Conservation (phyloP, 345 rosid genomes). For the Lepidium aucheri region DNA sequence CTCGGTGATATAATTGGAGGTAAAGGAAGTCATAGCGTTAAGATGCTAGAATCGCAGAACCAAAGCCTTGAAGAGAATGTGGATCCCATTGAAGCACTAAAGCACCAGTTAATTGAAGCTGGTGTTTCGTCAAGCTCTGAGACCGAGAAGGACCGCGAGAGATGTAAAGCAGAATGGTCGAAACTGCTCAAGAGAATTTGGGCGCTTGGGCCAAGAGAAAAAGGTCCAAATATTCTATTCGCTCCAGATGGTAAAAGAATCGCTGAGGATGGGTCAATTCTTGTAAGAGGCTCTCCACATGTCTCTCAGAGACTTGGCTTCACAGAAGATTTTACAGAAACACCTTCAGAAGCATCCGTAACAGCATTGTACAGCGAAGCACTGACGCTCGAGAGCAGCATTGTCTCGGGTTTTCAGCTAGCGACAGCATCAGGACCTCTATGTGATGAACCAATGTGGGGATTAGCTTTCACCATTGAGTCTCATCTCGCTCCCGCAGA, state of each 20-base stretch:
- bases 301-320: constrained; percentile 73
- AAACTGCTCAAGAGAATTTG: constrained; percentile 65
- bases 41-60: constrained; percentile 39
- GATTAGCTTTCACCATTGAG: constrained; percentile 69
- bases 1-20: constrained; percentile 66
- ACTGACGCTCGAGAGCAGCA: constrained; percentile 58
- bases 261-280: constrained; percentile 33
- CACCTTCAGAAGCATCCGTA: constrained; percentile 30
- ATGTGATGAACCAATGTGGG: constrained; percentile 94
- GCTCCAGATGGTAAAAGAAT: constrained; percentile 48
- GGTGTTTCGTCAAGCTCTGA: constrained; percentile 38
- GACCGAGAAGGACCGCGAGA: constrained; percentile 57
- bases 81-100: constrained; percentile 49
- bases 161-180: constrained; percentile 59
- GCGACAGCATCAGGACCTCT: constrained; percentile 84
- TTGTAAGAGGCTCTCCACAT: constrained; percentile 53
- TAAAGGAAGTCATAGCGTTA: constrained; percentile 38
- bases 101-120: constrained; percentile 47
- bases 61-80: constrained; percentile 31
- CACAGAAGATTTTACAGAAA: constrained; percentile 30
- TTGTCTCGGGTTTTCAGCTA: constrained; percentile 78
- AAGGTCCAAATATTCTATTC: constrained; percentile 87
- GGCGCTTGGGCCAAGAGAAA: constrained; percentile 92
- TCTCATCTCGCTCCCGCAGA: constrained; percentile 40
- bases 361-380: constrained; percentile 43